Base-by-base conservation (phyloP, 257 asterid genomes). In the Dorcoceras hygrometricum region DNA sequence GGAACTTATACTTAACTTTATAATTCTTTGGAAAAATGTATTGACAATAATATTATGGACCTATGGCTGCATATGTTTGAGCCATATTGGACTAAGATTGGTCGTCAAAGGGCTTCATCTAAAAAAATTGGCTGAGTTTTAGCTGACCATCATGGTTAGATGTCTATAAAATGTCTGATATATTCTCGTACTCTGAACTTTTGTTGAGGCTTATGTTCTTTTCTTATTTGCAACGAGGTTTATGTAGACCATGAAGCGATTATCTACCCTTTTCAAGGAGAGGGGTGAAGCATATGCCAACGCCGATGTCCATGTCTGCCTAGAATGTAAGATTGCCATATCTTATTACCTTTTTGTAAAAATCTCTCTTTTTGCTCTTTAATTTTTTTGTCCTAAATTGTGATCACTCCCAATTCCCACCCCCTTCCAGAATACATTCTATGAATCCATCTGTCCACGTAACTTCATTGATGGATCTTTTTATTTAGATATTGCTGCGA, bases 281-380 rank as follows among this genome's bases (percentile, higher is more conserved):
- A 84, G 96, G 75, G 95, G 95, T 27, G 95, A 87, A 73, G 86
- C 91, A 36, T 94, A 94, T 73, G 81, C 80, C 59, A 88, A 85
- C 58, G 95, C 96, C 1, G 85, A 80, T 67, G 88, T 81, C 23
- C 82, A 82, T 75, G 95, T 90, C 54, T 85, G 89, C 67, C 80
- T 94, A 19, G 86, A 87, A 81, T 78, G 96, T 94, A 85, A 16
- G 94, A 24, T 34, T 66, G 57, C 71, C 20, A 23, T 46, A 46
- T 23, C 28, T 54, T 67, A 1, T 34, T 4, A 29, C 1, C 11
- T 24, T 63, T 18, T 59, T 68, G 8, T 51, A 61, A 22, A 0
- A 19, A n/a, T 39, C 29, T 14, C 71, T 7, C 23, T 46, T 6
- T 23, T 66, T 12, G 16, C 25, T 56, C 10, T 53, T 59, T 16